These are phyloP conservation scores for Xanthoceras sorbifolium DNA, from an alignment of 345 rosid genomes.

Conservation along the genomic window DNA sequence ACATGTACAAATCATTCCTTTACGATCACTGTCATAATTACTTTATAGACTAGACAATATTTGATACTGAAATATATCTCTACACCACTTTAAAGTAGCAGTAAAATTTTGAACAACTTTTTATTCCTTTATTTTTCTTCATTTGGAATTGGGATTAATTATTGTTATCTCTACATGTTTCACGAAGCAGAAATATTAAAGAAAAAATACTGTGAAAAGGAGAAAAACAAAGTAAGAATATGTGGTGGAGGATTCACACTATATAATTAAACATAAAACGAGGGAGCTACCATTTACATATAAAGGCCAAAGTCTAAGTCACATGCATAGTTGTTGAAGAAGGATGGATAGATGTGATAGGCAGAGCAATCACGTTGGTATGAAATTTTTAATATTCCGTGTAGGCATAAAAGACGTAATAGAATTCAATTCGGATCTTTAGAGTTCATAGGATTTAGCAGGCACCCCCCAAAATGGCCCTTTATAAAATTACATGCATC, in stretches of 20 bases:
- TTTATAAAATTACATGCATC: conserved; percentile 15
- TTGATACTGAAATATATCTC: not conserved
- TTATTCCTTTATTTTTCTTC: not conserved
- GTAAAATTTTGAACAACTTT: not conserved
- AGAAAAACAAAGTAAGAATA: not conserved
- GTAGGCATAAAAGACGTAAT: conserved; percentile 23
- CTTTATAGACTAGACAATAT: not conserved
- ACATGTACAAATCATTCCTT: not conserved
- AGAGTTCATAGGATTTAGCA: conserved; percentile 22
- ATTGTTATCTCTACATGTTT: not conserved
- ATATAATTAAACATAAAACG: not conserved
- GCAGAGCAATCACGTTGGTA: not conserved
- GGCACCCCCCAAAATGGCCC: not conserved
- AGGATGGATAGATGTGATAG: conserved; percentile 11
- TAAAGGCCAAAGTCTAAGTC: not conserved
- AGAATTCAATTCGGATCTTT: conserved; percentile 29
- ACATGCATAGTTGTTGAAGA: not conserved
- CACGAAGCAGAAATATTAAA: not conserved
- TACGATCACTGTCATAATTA: not conserved
- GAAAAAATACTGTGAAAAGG: not conserved
- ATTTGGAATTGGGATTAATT: not conserved
- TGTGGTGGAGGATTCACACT: not conserved
- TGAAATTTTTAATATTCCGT: conserved; percentile 22
- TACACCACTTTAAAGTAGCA: not conserved
- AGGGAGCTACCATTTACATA: not conserved